Evolutionary conservation across 1,139 yeast species (phyloP), one percentile per base, ranked within the genome.

Genomic region (Blastobotrys illinoisensis): DNA sequence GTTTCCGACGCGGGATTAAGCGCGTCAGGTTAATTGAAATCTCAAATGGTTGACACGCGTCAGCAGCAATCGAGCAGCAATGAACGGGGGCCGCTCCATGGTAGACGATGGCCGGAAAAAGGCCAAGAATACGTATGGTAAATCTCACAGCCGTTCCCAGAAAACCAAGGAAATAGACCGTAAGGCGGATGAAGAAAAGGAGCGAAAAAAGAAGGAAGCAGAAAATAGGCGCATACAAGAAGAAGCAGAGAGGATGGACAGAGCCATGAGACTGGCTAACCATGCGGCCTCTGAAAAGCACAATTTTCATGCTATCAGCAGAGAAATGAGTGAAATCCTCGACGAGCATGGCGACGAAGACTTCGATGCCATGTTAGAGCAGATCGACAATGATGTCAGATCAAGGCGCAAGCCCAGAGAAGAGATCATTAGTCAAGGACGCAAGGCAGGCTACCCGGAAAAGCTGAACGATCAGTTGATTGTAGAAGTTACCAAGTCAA

Each of bases 361-460:
- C 11, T 26, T 26, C 9, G 32, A 26, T 9, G 32, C 32, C 32
- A 26, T 26, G 32, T 11, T 26, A 11, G 32, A 26, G 11, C 32
- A 26, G 13, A 26, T 26, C 9, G 32, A 26, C 32, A 11, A 26
- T 7, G 32, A 26, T 26, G 32, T 11, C 32, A 26, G 11, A 9
- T 26, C 32, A 26, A 26, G 9, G 9, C 32, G 32, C 32, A 26
- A 26, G 32, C 9, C 32, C 32, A 26, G 9, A 26, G 32, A 43
- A 5, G 50, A 51, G 18, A 28, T 51, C 14, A 32, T 54, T 3
- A 46, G 36, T 14, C 32, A 50, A 6, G 62, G 62, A 2, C 23
- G 40, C 14, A 48, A 46, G 16, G 40, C 24, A 19, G 58, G 58
- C 13, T 59, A 58, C 48, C 58, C 62, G 6, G 47, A 47, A 5